Evolutionary conservation across 169 alveolate species (phyloP).

Genomic region (Eimeria nieschulzi): DNA sequence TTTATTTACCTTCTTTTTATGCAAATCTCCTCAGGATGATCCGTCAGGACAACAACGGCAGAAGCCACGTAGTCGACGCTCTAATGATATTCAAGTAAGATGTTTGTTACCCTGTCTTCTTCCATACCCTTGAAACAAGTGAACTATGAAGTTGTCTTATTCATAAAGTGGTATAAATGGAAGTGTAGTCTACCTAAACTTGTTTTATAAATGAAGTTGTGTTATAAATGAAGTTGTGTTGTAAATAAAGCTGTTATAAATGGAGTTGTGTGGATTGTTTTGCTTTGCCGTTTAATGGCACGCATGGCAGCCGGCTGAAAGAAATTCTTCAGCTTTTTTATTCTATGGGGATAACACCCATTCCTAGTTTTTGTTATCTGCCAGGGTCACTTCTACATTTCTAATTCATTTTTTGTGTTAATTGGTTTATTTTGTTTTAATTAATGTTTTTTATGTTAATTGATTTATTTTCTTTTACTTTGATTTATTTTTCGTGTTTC

Average conservation of each 20-base stretch:
- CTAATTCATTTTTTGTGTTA: background rate
- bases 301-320: too few species aligned
- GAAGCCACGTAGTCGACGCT: constrained; percentile 79
- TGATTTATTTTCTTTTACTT: too few species aligned
- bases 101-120: background rate
- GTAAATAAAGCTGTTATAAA: too few species aligned
- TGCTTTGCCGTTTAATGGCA: too few species aligned
- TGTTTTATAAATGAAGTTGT: too few species aligned
- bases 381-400: too few species aligned
- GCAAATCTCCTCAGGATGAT: constrained; percentile 66
- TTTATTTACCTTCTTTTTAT: background rate
- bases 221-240: too few species aligned
- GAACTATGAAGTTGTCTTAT: background rate
- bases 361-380: too few species aligned
- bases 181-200: background rate
- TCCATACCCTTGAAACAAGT: background rate
- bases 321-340: too few species aligned
- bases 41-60: constrained; percentile 74
- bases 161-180: background rate
- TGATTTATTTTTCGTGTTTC: background rate
- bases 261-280: too few species aligned
- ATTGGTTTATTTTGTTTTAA: background rate
- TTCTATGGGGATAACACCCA: too few species aligned
- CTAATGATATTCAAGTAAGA: constrained; percentile 79
- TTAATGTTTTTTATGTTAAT: background rate